Conservation (phyloP, 441 rosid genomes). For the Mallotus japonicus region DNA sequence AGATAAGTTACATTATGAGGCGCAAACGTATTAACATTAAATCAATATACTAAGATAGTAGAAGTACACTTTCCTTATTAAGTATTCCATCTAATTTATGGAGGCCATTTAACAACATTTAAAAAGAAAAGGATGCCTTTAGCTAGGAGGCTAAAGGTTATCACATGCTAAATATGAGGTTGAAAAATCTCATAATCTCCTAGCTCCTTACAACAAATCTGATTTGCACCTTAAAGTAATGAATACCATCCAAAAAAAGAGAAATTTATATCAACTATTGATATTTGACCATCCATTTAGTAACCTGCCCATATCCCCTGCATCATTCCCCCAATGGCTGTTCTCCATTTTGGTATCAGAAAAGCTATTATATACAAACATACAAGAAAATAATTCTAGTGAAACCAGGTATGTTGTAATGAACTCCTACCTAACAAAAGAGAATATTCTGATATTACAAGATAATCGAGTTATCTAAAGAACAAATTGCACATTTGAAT, state of each 20-base stretch:
- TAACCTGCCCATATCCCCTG: too few relatives aligned
- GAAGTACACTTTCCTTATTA: neutral
- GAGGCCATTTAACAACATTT: too few relatives aligned
- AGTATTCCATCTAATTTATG: neutral
- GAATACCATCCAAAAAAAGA: neutral
- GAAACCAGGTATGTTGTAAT: neutral
- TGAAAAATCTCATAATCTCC: neutral
- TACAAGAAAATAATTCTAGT: neutral
- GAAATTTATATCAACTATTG: neutral
- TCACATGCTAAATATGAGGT: neutral
- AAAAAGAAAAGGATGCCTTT: too few relatives aligned
- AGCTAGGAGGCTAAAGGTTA: neutral
- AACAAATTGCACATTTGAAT: neutral
- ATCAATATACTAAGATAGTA: neutral
- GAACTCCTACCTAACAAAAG: slow-evolving; percentile 7
- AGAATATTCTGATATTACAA: neutral
- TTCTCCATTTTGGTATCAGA: neutral
- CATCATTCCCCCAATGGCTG: neutral
- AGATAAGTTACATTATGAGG: neutral
- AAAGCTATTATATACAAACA: neutral
- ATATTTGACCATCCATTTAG: neutral
- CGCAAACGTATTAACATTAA: too few relatives aligned
- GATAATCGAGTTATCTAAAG: slow-evolving; percentile 11
- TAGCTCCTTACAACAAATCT: too few relatives aligned
- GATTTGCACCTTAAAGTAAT: neutral